These are phyloP conservation scores for Mycosphaerella sp. DNA, from an alignment of 2,329 filamentous ascomycete species.

Conservation along the genomic window DNA sequence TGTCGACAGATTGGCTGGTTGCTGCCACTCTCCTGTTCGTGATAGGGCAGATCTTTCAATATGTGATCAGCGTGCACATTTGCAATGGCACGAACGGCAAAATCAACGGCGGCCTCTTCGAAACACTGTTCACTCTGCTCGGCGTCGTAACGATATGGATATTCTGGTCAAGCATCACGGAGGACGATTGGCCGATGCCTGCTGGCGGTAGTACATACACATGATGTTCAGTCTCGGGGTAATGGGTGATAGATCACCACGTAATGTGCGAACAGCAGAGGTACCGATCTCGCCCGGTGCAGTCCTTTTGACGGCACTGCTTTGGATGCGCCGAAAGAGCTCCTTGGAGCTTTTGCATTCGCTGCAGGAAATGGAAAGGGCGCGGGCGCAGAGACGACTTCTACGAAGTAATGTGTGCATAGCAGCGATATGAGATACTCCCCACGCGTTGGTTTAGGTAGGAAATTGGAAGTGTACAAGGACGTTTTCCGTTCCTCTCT, in stretches of 20 bases:
- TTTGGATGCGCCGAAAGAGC: background rate
- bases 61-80: constrained; percentile 83
- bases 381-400: constrained; percentile 11
- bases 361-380: constrained; percentile 14
- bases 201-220: constrained; percentile 38
- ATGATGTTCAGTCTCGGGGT: constrained; percentile 11
- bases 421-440: constrained; percentile 23
- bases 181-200: constrained; percentile 86
- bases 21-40: constrained; percentile 76
- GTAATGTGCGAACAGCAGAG: background rate
- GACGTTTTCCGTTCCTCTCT: too few relatives aligned
- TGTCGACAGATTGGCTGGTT: constrained; percentile 60
- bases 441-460: background rate
- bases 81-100: constrained; percentile 76
- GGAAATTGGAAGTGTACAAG: background rate
- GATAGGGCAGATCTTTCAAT: constrained; percentile 92
- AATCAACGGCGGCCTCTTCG: constrained; percentile 88
- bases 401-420: constrained; percentile 22
- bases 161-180: constrained; percentile 99
- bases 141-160: constrained; percentile 80
- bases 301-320: constrained; percentile 9
- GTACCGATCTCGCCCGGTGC: constrained; percentile 1
- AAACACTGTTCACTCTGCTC: constrained; percentile 85
- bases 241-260: constrained; percentile 9
- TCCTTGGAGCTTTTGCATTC: background rate